Percentiles rank a stretch among this genome's conserved stretches.
Conservation (phyloP, 1,139 yeast genomes). For the Suhomyces yuchorum region DNA sequence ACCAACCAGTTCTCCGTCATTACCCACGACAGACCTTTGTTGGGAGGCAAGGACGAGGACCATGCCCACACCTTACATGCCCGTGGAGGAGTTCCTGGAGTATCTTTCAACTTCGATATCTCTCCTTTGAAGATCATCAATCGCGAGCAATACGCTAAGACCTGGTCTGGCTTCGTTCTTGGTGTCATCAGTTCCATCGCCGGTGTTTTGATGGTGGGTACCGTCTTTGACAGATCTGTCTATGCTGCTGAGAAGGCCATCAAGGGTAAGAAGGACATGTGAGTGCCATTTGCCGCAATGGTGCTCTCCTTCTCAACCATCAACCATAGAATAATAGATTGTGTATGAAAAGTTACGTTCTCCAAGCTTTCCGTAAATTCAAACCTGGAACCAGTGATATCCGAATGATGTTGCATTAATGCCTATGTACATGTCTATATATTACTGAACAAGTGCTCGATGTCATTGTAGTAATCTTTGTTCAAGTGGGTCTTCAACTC, state of each 20-base stretch:
- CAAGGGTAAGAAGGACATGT: conserved; percentile 65
- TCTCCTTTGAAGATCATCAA: conserved; percentile 92
- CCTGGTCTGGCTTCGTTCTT: conserved; percentile 84
- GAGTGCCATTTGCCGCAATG: conserved; percentile 8
- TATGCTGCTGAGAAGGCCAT: conserved; percentile 87
- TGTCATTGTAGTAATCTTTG: conserved; percentile 54
- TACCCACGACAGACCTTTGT: conserved; percentile 78
- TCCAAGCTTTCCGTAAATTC: not conserved
- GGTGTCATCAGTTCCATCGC: conserved; percentile 90
- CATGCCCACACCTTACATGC: conserved; percentile 87
- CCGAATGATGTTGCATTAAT: not conserved
- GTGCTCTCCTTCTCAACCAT: not conserved
- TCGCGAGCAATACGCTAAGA: conserved; percentile 71
- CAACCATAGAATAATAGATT: not conserved
- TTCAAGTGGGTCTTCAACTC: conserved; percentile 65
- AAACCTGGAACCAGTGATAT: not conserved
- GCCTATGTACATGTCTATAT: conserved; percentile 27
- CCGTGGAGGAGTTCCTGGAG: conserved; percentile 89
- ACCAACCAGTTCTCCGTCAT: conserved; percentile 95
- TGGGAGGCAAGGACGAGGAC: conserved; percentile 87
- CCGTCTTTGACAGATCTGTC: conserved; percentile 81
- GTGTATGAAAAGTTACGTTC: not conserved
- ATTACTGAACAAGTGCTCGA: conserved; percentile 55
- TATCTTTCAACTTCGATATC: conserved; percentile 85
- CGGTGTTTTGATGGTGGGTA: conserved; percentile 91